Conservation (phyloP, 257 asterid species). For the Cruciata laevipes region DNA sequence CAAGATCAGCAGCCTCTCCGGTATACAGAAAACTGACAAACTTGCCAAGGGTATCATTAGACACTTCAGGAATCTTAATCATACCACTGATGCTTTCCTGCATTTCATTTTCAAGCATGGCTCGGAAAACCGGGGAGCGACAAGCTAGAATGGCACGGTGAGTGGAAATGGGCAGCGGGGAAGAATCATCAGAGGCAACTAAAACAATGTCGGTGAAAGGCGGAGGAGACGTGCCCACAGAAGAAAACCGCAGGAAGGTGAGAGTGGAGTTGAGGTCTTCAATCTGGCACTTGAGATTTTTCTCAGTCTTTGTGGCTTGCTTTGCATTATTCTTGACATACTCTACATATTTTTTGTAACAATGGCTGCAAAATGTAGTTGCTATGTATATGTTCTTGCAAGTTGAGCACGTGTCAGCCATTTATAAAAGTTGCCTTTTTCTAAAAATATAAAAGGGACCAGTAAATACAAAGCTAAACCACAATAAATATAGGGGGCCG, state of each 20-base stretch:
- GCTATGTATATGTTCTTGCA: too few species aligned
- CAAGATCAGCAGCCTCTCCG: neutral
- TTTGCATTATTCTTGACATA: neutral
- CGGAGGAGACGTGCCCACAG: constrained; percentile 9
- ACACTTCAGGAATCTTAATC: neutral
- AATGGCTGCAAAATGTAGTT: too few species aligned
- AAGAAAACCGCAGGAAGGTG: constrained; percentile 58
- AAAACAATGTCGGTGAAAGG: constrained; percentile 57
- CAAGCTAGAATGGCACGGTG: constrained; percentile 60
- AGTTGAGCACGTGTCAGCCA: too few species aligned
- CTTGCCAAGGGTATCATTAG: neutral
- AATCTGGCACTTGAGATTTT: constrained; percentile 74
- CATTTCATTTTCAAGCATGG: neutral
- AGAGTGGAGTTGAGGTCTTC: constrained; percentile 70
- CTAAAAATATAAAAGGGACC: too few species aligned
- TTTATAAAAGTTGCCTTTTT: too few species aligned
- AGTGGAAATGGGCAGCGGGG: constrained; percentile 48
- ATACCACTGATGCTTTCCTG: neutral
- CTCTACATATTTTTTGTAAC: too few species aligned
- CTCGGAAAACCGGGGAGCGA: neutral
- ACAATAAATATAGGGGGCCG: too few species aligned
- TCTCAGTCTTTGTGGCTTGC: constrained; percentile 84
- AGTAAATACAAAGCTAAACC: too few species aligned
- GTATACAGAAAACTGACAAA: neutral
- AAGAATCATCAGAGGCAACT: constrained; percentile 47